Evolutionary conservation across 1,284 basidiomycete species (phyloP).

Genomic region (Trichosporon sp.): DNA sequence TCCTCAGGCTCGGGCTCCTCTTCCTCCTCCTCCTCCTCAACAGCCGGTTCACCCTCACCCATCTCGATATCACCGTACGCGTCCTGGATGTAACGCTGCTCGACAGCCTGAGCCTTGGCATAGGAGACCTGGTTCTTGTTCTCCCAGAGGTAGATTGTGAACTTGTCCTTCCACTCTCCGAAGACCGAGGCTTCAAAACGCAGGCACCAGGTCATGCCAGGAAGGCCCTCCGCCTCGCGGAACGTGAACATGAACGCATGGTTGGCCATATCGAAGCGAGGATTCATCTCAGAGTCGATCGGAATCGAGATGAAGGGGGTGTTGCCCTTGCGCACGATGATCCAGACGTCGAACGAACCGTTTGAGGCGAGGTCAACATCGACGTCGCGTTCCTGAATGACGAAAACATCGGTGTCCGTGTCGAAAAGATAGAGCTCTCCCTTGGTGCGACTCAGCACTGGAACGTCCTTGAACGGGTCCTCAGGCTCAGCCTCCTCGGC

Average conservation of each 20-base stretch:
- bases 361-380: conserved; percentile 69
- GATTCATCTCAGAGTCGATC: conserved; percentile 64
- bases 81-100: conserved; percentile 64
- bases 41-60: conserved; percentile 54
- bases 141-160: conserved; percentile 80
- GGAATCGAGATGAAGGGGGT: conserved; percentile 56
- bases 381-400: conserved; percentile 69
- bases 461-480: conserved; percentile 56
- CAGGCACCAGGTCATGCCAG: conserved; percentile 80
- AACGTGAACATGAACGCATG: conserved; percentile 70
- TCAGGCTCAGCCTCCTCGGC: conserved; percentile 22
- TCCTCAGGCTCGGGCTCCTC: conserved; percentile 35
- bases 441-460: conserved; percentile 48
- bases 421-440: conserved; percentile 73
- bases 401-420: conserved; percentile 67
- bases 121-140: conserved; percentile 73
- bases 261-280: conserved; percentile 57
- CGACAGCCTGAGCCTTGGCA: conserved; percentile 81
- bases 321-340: conserved; percentile 51
- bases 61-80: conserved; percentile 77
- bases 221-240: conserved; percentile 61
- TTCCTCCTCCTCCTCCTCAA: conserved; percentile 64
- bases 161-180: conserved; percentile 66
- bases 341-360: conserved; percentile 58
- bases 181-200: conserved; percentile 68